phyloP scores from a whole-genome alignment of 805 yeast species.

The Pichia ethanolica region DNA sequence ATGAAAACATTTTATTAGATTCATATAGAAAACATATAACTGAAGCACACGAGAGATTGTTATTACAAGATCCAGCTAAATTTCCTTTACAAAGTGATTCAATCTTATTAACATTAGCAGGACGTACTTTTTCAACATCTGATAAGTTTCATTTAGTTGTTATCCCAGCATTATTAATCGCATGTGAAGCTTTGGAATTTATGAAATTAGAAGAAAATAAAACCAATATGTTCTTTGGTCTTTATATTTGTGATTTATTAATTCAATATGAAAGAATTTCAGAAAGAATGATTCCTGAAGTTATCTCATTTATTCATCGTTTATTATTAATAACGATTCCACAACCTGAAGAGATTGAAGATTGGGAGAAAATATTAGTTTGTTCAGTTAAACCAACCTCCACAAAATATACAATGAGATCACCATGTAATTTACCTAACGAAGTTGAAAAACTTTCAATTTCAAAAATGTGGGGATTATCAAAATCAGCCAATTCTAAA shows the following conservation, averaged over 20 bases:
- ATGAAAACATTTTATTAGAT: conserved; percentile 55
- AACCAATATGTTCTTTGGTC: conserved; percentile 43
- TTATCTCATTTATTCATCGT: conserved; percentile 49
- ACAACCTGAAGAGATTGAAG: conserved; percentile 20
- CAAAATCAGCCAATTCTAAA: conserved; percentile 1
- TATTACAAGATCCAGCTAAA: conserved; percentile 14
- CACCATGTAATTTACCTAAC: conserved; percentile 12
- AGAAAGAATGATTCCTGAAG: conserved; percentile 79
- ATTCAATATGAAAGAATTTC: conserved; percentile 72
- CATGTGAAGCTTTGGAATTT: conserved; percentile 63
- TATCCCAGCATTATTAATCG: conserved; percentile 71
- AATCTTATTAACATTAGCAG: conserved; percentile 62
- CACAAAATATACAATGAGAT: conserved; percentile 16
- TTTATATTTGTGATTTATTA: conserved; percentile 58
- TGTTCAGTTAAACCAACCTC: conserved; percentile 11
- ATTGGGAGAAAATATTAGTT: conserved; percentile 16
- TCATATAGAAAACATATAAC: conserved; percentile 51
- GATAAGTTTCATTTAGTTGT: conserved; percentile 91
- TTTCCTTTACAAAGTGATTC: conserved; percentile 48
- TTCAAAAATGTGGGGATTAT: conserved; percentile 4
- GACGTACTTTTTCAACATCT: conserved; percentile 82
- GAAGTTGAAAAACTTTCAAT: conserved; percentile 5
- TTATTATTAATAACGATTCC: conserved; percentile 40
- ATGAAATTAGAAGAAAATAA: conserved; percentile 22
- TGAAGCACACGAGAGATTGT: conserved; percentile 47